Base-by-base conservation (phyloP, 2,329 filamentous ascomycete species). In the Cercospora janseana region DNA sequence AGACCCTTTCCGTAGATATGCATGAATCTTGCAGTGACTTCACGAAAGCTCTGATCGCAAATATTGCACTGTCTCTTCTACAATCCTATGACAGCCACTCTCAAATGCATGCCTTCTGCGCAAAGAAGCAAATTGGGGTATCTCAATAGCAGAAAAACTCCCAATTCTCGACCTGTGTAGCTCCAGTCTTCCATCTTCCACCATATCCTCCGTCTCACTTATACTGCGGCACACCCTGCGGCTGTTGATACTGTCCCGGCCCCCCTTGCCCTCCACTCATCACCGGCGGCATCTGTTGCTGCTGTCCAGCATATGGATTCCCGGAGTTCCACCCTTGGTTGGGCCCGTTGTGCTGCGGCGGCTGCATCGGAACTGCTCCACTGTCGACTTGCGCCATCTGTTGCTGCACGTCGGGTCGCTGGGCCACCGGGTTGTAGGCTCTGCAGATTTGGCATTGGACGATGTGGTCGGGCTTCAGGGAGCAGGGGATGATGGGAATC, bases 391-490 rank as follows among this genome's bases (percentile, higher is more conserved):
- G 55, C 13, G 65, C 49, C 66, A 66, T 67, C 55, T 66, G 64
- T 35, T 65, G 60, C 49, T 69, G 61, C 8, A 69, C 68, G 49
- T 70, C 68, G 6, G 68, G 67, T 34, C 67, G 60, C 42, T 65
- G 73, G 63, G 72, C 72, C 58, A 76, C 68, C 56, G 77, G 74
- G 66, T 91, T 85, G 56, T 81, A 78, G 66, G 88, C 90, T 66
- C 85, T 82, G 77, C 87, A 92, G 67, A 90, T 82, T 63, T 82
- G 78, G 73, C 87, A 92, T 52, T 77, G 74, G 49, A 92, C 78
- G 62, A 89, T 86, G 60, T 68, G 68, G 60, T 69, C 70, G 0
- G 75, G 74, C 52, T 76, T 76, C 4, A 76, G 60, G 20, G 80
- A 83, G 63, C 90, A 83, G 0, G 87, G 87, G 20, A 91, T 75